Evolutionary conservation across 2,329 filamentous ascomycete genomes (phyloP).

Genomic region (Cladosporium sphaerospermum): DNA sequence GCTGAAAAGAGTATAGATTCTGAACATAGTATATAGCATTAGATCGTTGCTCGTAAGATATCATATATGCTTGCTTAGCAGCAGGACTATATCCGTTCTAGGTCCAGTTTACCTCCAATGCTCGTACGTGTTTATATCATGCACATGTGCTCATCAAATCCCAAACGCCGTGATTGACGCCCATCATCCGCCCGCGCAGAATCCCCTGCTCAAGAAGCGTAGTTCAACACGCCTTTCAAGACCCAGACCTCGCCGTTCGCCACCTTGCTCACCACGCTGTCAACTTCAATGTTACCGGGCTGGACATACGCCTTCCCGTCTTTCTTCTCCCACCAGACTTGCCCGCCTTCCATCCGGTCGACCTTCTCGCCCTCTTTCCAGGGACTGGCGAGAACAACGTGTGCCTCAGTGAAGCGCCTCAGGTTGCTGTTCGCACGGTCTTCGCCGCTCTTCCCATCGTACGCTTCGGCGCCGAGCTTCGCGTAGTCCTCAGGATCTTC

Average conservation of each 20-base stretch:
- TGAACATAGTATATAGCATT: too few relatives aligned
- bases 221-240: slow-evolving; percentile 55
- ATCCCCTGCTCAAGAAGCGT: slow-evolving; percentile 22
- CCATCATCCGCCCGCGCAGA: too few relatives aligned
- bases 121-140: background rate
- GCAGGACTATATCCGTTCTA: too few relatives aligned
- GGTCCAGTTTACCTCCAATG: too few relatives aligned
- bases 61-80: too few relatives aligned
- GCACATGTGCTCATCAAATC: background rate
- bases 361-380: slow-evolving; percentile 66
- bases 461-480: slow-evolving; percentile 61
- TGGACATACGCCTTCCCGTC: slow-evolving; percentile 65
- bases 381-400: slow-evolving; percentile 68
- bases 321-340: slow-evolving; percentile 76
- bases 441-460: slow-evolving; percentile 67
- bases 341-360: slow-evolving; percentile 60
- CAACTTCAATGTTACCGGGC: slow-evolving; percentile 73
- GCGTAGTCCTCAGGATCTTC: slow-evolving; percentile 69
- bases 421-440: slow-evolving; percentile 73
- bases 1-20: background rate
- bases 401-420: slow-evolving; percentile 74
- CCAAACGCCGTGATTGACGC: background rate
- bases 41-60: too few relatives aligned
- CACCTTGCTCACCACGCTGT: slow-evolving; percentile 66
- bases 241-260: slow-evolving; percentile 89